A percentile compares a stretch with the other conserved stretches of the same genome.
Conservation (phyloP, 306 rosid species). For the Pueraria montana region DNA sequence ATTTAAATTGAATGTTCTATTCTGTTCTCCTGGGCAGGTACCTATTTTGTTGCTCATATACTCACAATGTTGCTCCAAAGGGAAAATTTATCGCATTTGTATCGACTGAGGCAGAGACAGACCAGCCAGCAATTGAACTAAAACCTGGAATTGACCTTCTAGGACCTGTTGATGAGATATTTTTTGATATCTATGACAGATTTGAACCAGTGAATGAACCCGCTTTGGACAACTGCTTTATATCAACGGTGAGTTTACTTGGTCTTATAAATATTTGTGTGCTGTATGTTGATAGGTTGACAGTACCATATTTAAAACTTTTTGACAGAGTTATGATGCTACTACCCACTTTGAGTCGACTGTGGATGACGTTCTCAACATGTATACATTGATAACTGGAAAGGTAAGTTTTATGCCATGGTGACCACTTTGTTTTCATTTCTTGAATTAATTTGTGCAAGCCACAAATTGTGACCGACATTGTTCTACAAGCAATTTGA, state of each 20-base stretch:
- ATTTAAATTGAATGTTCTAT: conserved; percentile 28
- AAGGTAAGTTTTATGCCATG: conserved; percentile 62
- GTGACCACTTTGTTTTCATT: conserved; percentile 29
- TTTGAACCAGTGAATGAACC: conserved; percentile 93
- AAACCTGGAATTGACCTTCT: conserved; percentile 94
- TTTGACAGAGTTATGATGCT: conserved; percentile 93
- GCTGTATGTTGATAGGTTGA: conserved; percentile 6
- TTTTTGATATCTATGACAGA: conserved; percentile 90
- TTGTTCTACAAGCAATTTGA: conserved; percentile 15
- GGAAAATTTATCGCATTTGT: conserved; percentile 97
- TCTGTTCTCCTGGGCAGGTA: conserved; percentile 70
- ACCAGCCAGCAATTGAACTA: conserved; percentile 82
- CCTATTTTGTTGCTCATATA: conserved; percentile 93
- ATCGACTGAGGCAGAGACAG: conserved; percentile 96
- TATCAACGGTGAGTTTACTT: conserved; percentile 79
- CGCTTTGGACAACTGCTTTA: conserved; percentile 86
- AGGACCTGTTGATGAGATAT: conserved; percentile 92
- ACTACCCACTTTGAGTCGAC: conserved; percentile 98
- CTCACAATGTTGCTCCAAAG: conserved; percentile 98
- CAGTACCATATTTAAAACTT: neutral
- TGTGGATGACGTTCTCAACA: conserved; percentile 88
- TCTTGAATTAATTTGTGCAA: conserved; percentile 18
- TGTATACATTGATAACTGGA: conserved; percentile 94
- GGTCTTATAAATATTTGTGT: neutral
- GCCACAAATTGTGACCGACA: conserved; percentile 7